Base-by-base conservation (phyloP, 2,329 filamentous ascomycete species). In the Colletotrichum zoysiae region DNA sequence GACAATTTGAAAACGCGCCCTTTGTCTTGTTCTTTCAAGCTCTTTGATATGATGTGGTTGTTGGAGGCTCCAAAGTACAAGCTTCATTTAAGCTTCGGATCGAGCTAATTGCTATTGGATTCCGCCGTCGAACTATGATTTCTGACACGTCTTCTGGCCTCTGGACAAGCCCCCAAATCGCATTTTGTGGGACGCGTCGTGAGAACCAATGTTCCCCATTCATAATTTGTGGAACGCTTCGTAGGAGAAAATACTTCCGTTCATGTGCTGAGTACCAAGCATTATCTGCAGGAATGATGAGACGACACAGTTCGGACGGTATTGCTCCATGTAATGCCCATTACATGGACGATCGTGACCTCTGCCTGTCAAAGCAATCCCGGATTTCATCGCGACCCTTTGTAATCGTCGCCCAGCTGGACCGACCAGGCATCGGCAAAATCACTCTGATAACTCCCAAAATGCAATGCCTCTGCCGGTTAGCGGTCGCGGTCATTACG, bases 381-480 rank as follows among this genome's bases (percentile, higher is more conserved):
- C 4, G 3, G 30, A 3, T 33, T n/a, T 16, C n/a, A 48, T 30
- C 35, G 66, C 60, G 67, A 46, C 59, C 18, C 26, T 55, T 46
- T 20, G 1, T 53, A 55, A 1, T 59, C 53, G 18, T 46, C 38
- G 6, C 55, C 53, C 26, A 55, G 55, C 55, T 60, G 67, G 53
- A 40, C 35, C 0, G 55, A 33, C 16, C 30, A 55, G 20, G 30
- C 62, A 1, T 55, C 46, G 0, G 5, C 42, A 5, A 65, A 46
- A 5, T 7, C 59, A 9, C 26, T 38, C 40, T 4, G 42, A 6
- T 16, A 18, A 97, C 78, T 86, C 94, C 40, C 12, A 16, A 16
- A 14, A 1, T 42, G 42, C 42, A 44, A 44, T 16, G 42, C 16
- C 6, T 42, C 40, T 42, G 16, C 14, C 14, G 14, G 14, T 16